Conservation (phyloP, 2,329 filamentous ascomycete genomes). For the Periconia sp. region DNA sequence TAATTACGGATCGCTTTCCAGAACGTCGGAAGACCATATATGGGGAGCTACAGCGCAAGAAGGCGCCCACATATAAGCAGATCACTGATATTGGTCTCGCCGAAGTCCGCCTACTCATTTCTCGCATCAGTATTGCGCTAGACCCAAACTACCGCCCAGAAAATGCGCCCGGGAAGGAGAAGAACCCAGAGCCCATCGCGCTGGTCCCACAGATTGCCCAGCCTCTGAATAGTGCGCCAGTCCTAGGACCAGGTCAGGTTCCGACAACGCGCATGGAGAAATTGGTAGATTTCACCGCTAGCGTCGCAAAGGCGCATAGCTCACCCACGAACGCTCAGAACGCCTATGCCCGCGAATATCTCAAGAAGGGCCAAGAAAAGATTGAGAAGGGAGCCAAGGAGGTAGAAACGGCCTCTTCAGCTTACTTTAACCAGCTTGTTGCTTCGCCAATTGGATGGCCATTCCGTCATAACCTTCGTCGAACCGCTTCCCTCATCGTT, state of each 20-base stretch:
- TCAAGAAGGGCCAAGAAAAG: slow-evolving; percentile 35
- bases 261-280: slow-evolving; percentile 43
- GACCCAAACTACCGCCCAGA: slow-evolving; percentile 30
- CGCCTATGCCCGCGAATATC: slow-evolving; percentile 42
- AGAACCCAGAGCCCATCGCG: slow-evolving; percentile 43
- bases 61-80: slow-evolving; percentile 82
- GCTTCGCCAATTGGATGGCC: slow-evolving; percentile 65
- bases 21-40: slow-evolving; percentile 83
- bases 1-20: slow-evolving; percentile 77
- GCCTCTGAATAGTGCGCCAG: slow-evolving; percentile 55
- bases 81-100: slow-evolving; percentile 73
- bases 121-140: slow-evolving; percentile 65
- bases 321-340: slow-evolving; percentile 40
- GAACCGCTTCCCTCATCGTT: slow-evolving; percentile 69
- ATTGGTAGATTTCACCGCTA: slow-evolving; percentile 38
- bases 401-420: slow-evolving; percentile 24
- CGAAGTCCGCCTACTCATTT: slow-evolving; percentile 70
- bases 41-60: slow-evolving; percentile 82
- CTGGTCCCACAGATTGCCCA: slow-evolving; percentile 58
- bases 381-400: slow-evolving; percentile 24
- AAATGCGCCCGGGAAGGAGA: slow-evolving; percentile 19
- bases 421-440: slow-evolving; percentile 30
- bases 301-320: slow-evolving; percentile 52
- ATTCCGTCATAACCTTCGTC: slow-evolving; percentile 73
- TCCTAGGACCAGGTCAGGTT: slow-evolving; percentile 51